A percentile compares a stretch with the other conserved stretches of the same genome.
These are phyloP conservation scores for Croton laevigatus DNA, from an alignment of 441 rosid genomes.

Conservation along the genomic window DNA sequence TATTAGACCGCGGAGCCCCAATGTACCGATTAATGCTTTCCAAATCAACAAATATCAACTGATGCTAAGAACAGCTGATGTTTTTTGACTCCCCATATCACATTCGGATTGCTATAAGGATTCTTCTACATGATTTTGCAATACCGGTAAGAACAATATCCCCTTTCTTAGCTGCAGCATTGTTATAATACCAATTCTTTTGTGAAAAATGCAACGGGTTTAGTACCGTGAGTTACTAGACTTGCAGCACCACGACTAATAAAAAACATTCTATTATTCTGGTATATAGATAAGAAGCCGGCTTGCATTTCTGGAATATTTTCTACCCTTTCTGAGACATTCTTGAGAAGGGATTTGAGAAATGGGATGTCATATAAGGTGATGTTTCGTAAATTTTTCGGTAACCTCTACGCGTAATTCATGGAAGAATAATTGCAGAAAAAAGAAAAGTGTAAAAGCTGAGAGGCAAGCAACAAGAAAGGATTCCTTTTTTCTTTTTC, in stretches of 20 bases:
- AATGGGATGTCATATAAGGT: no score
- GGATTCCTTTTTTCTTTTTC: no score
- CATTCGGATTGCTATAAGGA: not conserved
- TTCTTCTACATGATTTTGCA: not conserved
- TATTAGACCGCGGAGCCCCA: constrained; percentile 48
- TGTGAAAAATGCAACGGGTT: not conserved
- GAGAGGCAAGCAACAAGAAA: no score
- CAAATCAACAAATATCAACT: constrained; percentile 26
- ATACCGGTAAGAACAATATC: not conserved
- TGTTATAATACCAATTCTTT: not conserved
- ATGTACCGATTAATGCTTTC: constrained; percentile 68
- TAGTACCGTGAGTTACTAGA: not conserved
- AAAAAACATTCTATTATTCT: not conserved
- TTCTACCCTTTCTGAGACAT: not conserved
- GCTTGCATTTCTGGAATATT: not conserved
- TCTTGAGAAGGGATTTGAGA: not conserved
- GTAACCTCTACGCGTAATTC: not conserved
- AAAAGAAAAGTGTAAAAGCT: not conserved
- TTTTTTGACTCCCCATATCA: not conserved
- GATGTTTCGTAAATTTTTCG: not conserved
- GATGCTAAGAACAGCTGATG: not conserved
- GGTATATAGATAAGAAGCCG: not conserved
- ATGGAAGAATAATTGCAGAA: not conserved
- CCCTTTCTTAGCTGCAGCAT: not conserved
- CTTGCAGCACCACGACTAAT: not conserved